Evolutionary conservation across 2,329 filamentous ascomycete genomes (phyloP).

Genomic region (Orbilia quercus): DNA sequence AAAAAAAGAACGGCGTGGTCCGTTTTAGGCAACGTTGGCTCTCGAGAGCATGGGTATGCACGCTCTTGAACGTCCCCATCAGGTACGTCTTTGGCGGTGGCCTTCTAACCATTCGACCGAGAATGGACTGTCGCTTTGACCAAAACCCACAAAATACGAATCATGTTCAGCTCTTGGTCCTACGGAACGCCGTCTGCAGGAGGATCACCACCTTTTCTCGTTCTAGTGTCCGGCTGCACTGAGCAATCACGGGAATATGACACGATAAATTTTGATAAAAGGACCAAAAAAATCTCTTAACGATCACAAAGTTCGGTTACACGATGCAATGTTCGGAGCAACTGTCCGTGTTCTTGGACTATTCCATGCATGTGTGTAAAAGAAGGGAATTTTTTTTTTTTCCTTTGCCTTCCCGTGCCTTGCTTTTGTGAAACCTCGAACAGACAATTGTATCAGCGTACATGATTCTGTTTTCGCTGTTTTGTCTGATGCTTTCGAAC

Average conservation of each 20-base stretch:
- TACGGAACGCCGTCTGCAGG: slow-evolving; percentile 26
- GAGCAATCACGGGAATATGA: slow-evolving; percentile 9
- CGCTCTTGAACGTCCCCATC: background rate
- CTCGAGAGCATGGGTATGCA: slow-evolving; percentile 1
- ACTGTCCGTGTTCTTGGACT: slow-evolving; percentile 46
- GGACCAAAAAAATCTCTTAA: slow-evolving; percentile 33
- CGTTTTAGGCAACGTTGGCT: slow-evolving; percentile 16
- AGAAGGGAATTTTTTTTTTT: background rate
- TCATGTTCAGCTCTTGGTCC: slow-evolving; percentile 18
- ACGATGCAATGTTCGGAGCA: slow-evolving; percentile 38
- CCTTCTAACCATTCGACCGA: slow-evolving; percentile 5
- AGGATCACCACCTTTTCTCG: background rate
- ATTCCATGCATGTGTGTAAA: slow-evolving; percentile 48
- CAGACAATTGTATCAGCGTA: slow-evolving; percentile 14
- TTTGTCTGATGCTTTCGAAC: slow-evolving; percentile 26
- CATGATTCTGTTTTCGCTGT: slow-evolving; percentile 30
- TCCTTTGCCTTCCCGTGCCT: slow-evolving; percentile 17
- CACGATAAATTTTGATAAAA: background rate
- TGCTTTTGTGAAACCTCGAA: slow-evolving; percentile 46
- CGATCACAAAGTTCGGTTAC: slow-evolving; percentile 56
- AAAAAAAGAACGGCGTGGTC: background rate
- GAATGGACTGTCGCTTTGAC: too few species aligned
- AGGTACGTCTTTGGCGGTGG: background rate
- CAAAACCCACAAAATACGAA: background rate
- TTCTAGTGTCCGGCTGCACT: slow-evolving; percentile 1